Conservation (phyloP, 345 rosid species). For the Tarenaya hassleriana region DNA sequence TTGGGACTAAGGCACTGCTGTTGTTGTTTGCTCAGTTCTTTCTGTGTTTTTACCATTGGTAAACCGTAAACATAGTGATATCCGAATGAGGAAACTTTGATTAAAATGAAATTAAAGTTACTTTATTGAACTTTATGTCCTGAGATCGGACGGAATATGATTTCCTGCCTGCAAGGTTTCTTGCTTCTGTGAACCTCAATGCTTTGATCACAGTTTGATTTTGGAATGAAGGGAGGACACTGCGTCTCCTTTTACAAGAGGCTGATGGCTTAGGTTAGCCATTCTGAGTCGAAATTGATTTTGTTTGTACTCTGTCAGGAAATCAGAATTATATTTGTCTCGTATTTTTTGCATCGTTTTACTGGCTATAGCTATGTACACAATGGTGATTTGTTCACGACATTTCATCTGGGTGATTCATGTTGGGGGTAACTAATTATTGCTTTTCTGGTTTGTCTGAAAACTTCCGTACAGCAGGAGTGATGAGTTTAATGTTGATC, state of each 20-base stretch:
- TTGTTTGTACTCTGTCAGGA: no score
- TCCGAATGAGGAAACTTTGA: no score
- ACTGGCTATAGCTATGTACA: not conserved
- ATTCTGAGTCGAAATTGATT: no score
- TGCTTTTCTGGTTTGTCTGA: not conserved
- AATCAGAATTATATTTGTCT: no score
- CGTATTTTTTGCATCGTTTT: not conserved
- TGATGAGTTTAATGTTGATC: constrained; percentile 73
- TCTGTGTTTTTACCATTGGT: no score
- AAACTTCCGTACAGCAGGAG: constrained; percentile 39
- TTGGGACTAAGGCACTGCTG: no score
- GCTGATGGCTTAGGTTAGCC: no score
- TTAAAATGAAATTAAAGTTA: not conserved
- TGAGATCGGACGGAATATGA: not conserved
- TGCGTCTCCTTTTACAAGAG: not conserved
- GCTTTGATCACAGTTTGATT: constrained; percentile 1
- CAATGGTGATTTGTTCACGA: not conserved
- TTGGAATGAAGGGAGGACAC: not conserved
- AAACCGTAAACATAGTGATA: no score
- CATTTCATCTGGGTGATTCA: not conserved
- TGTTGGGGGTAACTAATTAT: not conserved
- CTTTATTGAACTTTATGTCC: not conserved
- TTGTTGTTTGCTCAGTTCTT: no score
- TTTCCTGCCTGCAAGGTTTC: not conserved
- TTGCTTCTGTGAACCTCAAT: not conserved